These are phyloP conservation scores for Fusarium sp. DNA, from an alignment of 2,329 filamentous ascomycete species.

Conservation along the genomic window DNA sequence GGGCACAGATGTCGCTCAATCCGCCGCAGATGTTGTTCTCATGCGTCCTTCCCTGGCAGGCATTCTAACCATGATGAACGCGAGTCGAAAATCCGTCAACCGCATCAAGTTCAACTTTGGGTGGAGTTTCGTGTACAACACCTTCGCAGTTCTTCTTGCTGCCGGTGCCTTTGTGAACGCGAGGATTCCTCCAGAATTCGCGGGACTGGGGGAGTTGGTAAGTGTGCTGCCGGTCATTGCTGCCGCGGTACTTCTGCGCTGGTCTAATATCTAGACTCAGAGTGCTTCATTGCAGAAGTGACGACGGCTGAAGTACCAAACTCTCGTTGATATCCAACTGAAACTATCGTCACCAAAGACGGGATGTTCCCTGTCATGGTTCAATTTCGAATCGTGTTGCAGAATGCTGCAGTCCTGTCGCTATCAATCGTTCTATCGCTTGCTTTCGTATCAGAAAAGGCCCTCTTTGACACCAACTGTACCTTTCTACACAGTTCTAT, in stretches of 20 bases:
- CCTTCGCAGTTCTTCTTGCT: slow-evolving; percentile 74
- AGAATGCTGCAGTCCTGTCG: slow-evolving; percentile 28
- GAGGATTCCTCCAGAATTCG: slow-evolving; percentile 70
- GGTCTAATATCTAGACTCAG: slow-evolving; percentile 41
- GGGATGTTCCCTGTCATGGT: no score
- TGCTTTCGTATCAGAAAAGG: no score
- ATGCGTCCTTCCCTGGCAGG: slow-evolving; percentile 68
- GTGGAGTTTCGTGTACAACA: slow-evolving; percentile 79
- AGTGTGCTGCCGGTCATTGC: slow-evolving; percentile 78
- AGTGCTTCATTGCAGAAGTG: not conserved
- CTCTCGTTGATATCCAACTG: slow-evolving; percentile 11
- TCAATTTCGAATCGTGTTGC: not conserved
- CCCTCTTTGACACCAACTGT: not conserved
- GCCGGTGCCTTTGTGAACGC: slow-evolving; percentile 71
- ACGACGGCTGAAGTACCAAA: slow-evolving; percentile 6
- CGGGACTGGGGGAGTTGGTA: slow-evolving; percentile 78
- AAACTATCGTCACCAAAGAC: not conserved
- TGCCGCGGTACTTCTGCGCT: slow-evolving; percentile 45
- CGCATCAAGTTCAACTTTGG: slow-evolving; percentile 76
- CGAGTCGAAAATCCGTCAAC: slow-evolving; percentile 59
- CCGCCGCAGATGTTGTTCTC: slow-evolving; percentile 77
- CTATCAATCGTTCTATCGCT: slow-evolving; percentile 11
- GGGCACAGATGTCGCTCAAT: slow-evolving; percentile 73
- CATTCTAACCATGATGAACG: slow-evolving; percentile 68
- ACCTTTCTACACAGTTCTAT: slow-evolving; percentile 6